Base-by-base conservation (phyloP, 1,284 basidiomycete genomes). In the Phaffia rhodozyma region DNA sequence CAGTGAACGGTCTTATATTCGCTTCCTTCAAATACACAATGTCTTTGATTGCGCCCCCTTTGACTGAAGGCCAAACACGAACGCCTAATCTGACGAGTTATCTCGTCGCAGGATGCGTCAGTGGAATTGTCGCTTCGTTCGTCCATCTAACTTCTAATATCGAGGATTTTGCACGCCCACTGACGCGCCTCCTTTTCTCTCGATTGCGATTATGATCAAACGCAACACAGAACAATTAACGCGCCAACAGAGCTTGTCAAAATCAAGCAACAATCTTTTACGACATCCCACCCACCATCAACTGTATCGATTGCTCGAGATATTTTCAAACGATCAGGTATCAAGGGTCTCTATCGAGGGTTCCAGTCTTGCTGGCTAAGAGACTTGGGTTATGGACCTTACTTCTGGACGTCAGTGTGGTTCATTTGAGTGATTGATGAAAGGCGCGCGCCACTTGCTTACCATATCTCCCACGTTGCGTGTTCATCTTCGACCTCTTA, bases 1-100 rank as follows among this genome's bases (percentile, higher is more conserved):
- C 32, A 5, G 63, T 65, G n/a, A 65, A 65, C 34, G 63, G 63
- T 5, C 58, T 65, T 50, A 55, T 65, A 11, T 65, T 65, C 38
- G 54, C 63, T n/a, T 55, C 58, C 13, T 65, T 65, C 50, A 65
- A 65, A 21, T 23, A 51, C 25, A 16, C 58, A 13, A 56, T 65
- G 58, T 21, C 47, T 4, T 47, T 11, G 23, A 34, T 65, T 30
- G 38, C 38, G 18, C 58, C 63, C 21, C 7, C 38, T 1, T 13
- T 34, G 23, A 21, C 38, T 1, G 9, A 23, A 34, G 6, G 30
- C 25, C 23, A 7, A 1, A 50, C 51, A 7, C 7, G 50, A 3
- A 57, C 56, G 23, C 54, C 59, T 16, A 48, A 54, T 6, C 23
- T 65, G 18, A 18, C 30, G 25, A 30, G 48, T 43, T 60, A 56